A percentile compares a stretch with the other conserved stretches of the same genome.
Evolutionary conservation across 2,329 filamentous ascomycete genomes (phyloP).

Genomic region (Phaeosphaeriaceae sp.): DNA sequence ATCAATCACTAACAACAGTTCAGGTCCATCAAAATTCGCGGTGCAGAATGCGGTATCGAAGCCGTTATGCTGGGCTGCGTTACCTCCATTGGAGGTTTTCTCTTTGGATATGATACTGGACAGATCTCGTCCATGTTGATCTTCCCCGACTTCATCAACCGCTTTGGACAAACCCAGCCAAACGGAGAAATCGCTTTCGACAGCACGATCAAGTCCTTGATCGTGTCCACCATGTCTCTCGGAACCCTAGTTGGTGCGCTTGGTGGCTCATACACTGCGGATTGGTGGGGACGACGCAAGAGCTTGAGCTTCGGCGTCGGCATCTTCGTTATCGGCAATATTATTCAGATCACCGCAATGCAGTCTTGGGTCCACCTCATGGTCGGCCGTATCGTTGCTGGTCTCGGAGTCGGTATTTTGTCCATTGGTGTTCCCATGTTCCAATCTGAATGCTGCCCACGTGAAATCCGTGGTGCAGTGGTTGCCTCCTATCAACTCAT

Average conservation of each 20-base stretch:
- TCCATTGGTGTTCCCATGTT: constrained; percentile 70
- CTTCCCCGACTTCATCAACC: constrained; percentile 60
- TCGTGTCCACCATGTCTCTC: constrained; percentile 44
- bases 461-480: constrained; percentile 68
- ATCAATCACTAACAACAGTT: constrained; percentile 9
- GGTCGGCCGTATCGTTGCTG: constrained; percentile 53
- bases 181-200: constrained; percentile 51
- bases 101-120: constrained; percentile 68
- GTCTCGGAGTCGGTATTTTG: constrained; percentile 53
- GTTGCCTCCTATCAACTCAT: constrained; percentile 60
- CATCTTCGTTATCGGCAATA: constrained; percentile 51
- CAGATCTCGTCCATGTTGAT: constrained; percentile 50
- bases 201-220: constrained; percentile 54
- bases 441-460: constrained; percentile 69
- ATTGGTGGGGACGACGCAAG: constrained; percentile 57
- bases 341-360: constrained; percentile 53
- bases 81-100: constrained; percentile 66
- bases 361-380: constrained; percentile 56
- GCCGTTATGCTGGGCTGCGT: constrained; percentile 62
- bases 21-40: constrained; percentile 38
- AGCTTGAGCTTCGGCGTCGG: constrained; percentile 59
- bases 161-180: constrained; percentile 59
- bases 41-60: constrained; percentile 41
- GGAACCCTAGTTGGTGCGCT: constrained; percentile 53
- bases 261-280: constrained; percentile 57